These are phyloP conservation scores for Gonium pectorale DNA, from an alignment of 139 green algal species.

Conservation along the genomic window DNA sequence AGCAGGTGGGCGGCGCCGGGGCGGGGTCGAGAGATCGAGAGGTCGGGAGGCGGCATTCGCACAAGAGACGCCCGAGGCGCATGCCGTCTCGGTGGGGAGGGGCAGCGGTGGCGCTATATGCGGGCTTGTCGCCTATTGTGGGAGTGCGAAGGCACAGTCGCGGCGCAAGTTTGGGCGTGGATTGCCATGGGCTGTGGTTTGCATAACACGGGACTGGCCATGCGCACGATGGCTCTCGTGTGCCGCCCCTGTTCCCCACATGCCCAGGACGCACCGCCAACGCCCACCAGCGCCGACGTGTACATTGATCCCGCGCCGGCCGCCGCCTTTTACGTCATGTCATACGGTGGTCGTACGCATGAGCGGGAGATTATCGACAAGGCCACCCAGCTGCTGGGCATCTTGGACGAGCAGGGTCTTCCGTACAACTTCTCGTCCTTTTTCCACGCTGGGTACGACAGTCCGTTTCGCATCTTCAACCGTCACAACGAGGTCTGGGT, in stretches of 20 bases:
- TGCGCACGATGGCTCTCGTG: too few species aligned
- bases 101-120: too few species aligned
- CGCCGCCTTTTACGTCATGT: slow-evolving; percentile 65
- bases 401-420: background rate
- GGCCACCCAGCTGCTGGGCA: background rate
- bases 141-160: too few species aligned
- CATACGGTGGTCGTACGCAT: slow-evolving; percentile 52
- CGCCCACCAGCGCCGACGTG: slow-evolving; percentile 64
- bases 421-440: slow-evolving; percentile 48
- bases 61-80: too few species aligned
- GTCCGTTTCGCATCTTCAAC: slow-evolving; percentile 62
- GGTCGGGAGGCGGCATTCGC: too few species aligned
- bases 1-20: slow-evolving; percentile 76
- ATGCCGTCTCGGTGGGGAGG: too few species aligned
- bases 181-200: too few species aligned
- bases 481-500: slow-evolving; percentile 69
- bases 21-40: too few species aligned
- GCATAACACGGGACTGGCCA: too few species aligned
- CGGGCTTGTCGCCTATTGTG: too few species aligned
- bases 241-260: too few species aligned
- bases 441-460: slow-evolving; percentile 65
- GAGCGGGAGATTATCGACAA: slow-evolving; percentile 35
- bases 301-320: slow-evolving; percentile 54
- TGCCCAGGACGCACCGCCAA: slow-evolving; percentile 61
- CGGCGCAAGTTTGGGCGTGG: too few species aligned